Conservation (phyloP, 2,329 filamentous ascomycete species). For the Lasiodiplodia theobromae region DNA sequence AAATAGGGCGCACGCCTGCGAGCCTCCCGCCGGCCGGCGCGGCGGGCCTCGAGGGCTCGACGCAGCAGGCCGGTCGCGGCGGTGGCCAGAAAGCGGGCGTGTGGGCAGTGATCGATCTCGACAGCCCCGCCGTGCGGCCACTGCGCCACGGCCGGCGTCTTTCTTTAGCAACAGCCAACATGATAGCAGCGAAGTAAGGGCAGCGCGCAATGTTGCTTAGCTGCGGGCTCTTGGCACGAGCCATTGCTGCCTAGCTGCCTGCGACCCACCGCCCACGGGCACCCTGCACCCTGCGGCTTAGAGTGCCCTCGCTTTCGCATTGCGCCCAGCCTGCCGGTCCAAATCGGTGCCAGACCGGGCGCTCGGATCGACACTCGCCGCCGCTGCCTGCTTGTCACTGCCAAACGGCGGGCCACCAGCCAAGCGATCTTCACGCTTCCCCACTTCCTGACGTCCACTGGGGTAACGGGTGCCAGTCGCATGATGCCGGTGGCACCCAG, state of each 20-base stretch:
- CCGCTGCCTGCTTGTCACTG: constrained; percentile 22
- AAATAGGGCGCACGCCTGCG: constrained; percentile 25
- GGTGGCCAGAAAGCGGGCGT: not conserved
- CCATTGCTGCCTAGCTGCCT: constrained; percentile 28
- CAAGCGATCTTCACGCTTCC: constrained; percentile 26
- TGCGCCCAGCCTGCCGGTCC: constrained; percentile 25
- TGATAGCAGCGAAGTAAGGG: constrained; percentile 14
- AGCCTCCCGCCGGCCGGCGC: constrained; percentile 8
- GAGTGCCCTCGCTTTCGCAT: constrained; percentile 26
- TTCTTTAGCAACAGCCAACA: constrained; percentile 28
- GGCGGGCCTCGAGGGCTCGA: not conserved
- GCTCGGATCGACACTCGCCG: constrained; percentile 25
- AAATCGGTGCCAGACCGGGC: constrained; percentile 23
- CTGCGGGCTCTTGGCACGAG: constrained; percentile 21
- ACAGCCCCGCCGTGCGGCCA: constrained; percentile 4
- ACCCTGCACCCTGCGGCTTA: not conserved
- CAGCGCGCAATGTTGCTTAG: constrained; percentile 22
- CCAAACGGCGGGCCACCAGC: constrained; percentile 26
- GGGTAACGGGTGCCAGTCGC: constrained; percentile 24
- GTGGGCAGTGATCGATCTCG: constrained; percentile 26
- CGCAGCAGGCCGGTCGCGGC: not conserved
- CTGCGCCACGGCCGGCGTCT: constrained; percentile 29
- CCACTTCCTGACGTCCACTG: constrained; percentile 21
- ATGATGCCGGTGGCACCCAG: constrained; percentile 19
- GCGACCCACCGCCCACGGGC: constrained; percentile 12